Base-by-base conservation (phyloP, 2,329 filamentous ascomycete genomes). In the Fusarium sp. region DNA sequence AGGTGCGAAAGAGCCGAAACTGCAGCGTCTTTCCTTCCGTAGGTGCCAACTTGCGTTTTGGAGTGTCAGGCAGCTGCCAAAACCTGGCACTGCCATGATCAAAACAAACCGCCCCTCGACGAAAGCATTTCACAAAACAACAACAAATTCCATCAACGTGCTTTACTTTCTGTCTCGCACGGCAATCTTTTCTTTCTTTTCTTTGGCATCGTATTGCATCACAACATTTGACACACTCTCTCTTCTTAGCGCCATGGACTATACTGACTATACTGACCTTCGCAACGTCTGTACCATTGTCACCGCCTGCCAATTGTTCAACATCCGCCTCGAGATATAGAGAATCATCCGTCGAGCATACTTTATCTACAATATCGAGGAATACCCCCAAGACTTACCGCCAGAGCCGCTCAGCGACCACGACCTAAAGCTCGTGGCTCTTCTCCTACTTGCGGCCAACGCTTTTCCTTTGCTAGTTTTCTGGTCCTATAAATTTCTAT, bases 31-130 rank as follows among this genome's bases (percentile, higher is more conserved):
- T 9, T 53, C 62, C 53, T 64, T 64, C 62, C 41, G 20, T 12
- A 45, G 12, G 53, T 20, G 37, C 16, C 36, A 11, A 20, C 41
- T 23, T 5, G 6, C 36, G 47, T 49, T 49, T 50, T 34, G 13
- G 44, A 62, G 34, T 64, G 62, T 38, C 34, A 12, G 62, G 34
- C 57, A 57, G 51, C 52, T 62, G 58, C 20, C 62, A 65, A 65
- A 57, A 23, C 31, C 41, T 51, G 16, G 6, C 40, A 37, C 56
- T 61, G 50, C 38, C 38, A 47, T 23, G 20, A 30, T 23, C 42
- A 46, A n/a, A 57, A 46, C 45, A 64, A 57, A 52, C 26, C 38
- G n/a, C 47, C 13, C 12, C 16, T 26, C 56, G 50, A 63, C 38
- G 20, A 40, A 40, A 45, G 28, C 30, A 44, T 40, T 60, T 55